Conservation (phyloP, 345 rosid genomes). For the Ceriops zippeliana region DNA sequence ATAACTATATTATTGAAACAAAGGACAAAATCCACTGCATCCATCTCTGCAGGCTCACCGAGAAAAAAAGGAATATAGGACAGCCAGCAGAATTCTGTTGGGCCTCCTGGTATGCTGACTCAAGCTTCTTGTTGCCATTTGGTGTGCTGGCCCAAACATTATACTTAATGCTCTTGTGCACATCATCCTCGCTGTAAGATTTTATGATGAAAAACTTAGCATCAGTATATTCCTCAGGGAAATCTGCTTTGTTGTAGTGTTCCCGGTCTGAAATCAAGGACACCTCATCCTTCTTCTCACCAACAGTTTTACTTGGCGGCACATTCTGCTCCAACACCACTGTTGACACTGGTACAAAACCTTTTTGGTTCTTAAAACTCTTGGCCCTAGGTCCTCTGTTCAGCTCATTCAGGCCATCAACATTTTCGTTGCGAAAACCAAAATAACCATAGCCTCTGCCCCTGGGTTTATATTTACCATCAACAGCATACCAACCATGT, state of each 20-base stretch:
- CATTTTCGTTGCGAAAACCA: conserved; percentile 53
- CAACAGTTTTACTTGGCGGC: conserved; percentile 26
- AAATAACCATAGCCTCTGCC: conserved; percentile 67
- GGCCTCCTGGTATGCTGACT: conserved; percentile 82
- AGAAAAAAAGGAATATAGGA: conserved; percentile 81
- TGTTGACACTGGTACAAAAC: conserved; percentile 30
- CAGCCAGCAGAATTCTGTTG: conserved; percentile 65
- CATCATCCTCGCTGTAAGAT: conserved; percentile 98
- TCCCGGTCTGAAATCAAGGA: conserved; percentile 47
- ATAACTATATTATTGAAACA: background rate
- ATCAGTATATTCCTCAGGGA: conserved; percentile 54
- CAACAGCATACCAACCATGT: conserved; percentile 60
- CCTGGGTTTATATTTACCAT: conserved; percentile 59
- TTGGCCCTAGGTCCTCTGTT: conserved; percentile 90
- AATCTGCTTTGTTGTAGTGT: conserved; percentile 65
- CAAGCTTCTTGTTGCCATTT: conserved; percentile 90
- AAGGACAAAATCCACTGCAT: background rate
- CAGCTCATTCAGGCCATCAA: conserved; percentile 80
- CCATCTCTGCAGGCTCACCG: conserved; percentile 46
- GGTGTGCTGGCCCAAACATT: conserved; percentile 96
- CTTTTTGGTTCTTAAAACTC: conserved; percentile 62
- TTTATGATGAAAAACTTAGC: conserved; percentile 87
- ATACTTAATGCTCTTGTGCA: conserved; percentile 89
- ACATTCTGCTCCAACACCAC: conserved; percentile 53
- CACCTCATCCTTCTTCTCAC: conserved; percentile 41